These are phyloP conservation scores for Pulveroboletus ravenelii DNA, from an alignment of 768 basidiomycete species.

Conservation along the genomic window DNA sequence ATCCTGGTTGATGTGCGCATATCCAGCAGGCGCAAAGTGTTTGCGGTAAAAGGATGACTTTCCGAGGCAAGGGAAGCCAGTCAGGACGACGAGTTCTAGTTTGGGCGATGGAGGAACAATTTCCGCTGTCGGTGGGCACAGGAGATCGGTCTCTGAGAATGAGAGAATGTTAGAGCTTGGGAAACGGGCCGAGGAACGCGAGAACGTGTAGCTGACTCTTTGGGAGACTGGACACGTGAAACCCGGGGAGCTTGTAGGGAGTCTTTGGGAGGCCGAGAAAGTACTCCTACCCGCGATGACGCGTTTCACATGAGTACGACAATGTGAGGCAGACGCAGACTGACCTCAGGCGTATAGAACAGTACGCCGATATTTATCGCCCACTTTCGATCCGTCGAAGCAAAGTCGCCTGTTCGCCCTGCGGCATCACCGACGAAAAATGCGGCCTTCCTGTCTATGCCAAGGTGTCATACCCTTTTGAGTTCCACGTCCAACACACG, in stretches of 20 bases:
- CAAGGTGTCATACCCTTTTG: neutral
- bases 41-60: constrained; percentile 77
- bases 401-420: constrained; percentile 72
- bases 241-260: constrained; percentile 56
- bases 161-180: neutral
- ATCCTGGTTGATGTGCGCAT: constrained; percentile 87
- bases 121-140: constrained; percentile 16
- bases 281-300: constrained; percentile 55
- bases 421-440: constrained; percentile 92
- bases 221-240: constrained; percentile 52
- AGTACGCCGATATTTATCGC: constrained; percentile 68
- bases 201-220: constrained; percentile 13
- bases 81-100: constrained; percentile 54
- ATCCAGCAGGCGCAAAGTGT: constrained; percentile 64
- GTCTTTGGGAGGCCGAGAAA: constrained; percentile 53
- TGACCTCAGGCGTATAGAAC: constrained; percentile 84
- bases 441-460: constrained; percentile 55
- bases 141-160: constrained; percentile 37
- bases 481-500: neutral
- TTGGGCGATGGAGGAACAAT: constrained; percentile 11
- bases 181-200: neutral
- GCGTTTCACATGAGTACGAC: neutral
- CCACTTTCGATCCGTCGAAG: constrained; percentile 81
- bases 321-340: neutral
- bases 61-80: constrained; percentile 62